Evolutionary conservation across 768 basidiomycete species (phyloP), one percentile per base, ranked within the genome.

Genomic region (Russula sp.): DNA sequence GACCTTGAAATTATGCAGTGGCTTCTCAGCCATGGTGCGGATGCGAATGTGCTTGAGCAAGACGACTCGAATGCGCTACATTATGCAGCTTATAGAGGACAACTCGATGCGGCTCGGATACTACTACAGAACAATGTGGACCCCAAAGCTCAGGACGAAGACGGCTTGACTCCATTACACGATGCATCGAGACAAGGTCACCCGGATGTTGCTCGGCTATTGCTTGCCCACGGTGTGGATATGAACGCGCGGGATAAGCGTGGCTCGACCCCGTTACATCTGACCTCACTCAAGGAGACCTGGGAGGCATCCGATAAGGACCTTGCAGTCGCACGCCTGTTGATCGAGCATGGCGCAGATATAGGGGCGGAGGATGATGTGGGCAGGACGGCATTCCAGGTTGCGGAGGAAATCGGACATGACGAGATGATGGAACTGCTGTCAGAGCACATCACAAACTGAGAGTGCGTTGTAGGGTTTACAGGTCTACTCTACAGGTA

Each of bases 21-120:
- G 27, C 27, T 27, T 2, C 27, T 27, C 27, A 27, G 27, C 27
- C 27, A 27, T 27, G 27, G 27, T 27, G 27, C 27, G 2, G 27
- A 27, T 27, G 27, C 27, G 27, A 27, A 27, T 27, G 27, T 27
- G 27, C 27, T 27, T 27, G 0, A 2, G 27, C 2, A 27, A 27
- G 2, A 27, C 2, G 2, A 27, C 27, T 27, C 2, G 27, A 27
- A 27, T 27, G 27, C 27, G 27, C 27, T 27, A 2, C 27, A 27
- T 27, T 27, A 2, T 27, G 22, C 22, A 27, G 22, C 22, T 2
- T 27, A 2, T 1, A 2, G 22, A 7, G 97, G 77, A 73, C 22
- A 31, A 58, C 5, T 16, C 4, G 45, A 37, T 6, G 32, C 13
- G 6, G 13, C 13, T 45, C 56, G 14, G 45, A 20, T 20, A 48